Percentiles rank a stretch among this genome's conserved stretches.
Evolutionary conservation across 2,329 filamentous ascomycete genomes (phyloP).

Genomic region (Pestalotiopsis sp.): DNA sequence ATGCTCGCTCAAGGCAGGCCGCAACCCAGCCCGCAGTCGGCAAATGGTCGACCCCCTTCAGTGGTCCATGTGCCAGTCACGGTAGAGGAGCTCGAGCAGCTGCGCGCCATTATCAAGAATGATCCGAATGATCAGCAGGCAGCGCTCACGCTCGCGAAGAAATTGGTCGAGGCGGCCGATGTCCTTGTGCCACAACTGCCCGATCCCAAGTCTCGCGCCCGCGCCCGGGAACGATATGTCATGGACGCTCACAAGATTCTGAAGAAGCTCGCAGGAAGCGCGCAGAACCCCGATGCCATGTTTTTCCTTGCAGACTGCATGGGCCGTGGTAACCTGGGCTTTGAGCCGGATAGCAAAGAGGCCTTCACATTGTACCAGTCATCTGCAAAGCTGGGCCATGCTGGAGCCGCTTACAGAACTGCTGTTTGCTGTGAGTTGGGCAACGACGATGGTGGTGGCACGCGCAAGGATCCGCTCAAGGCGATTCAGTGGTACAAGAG

Average conservation of each 20-base stretch:
- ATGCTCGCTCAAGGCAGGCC: slow-evolving; percentile 38
- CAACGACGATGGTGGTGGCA: slow-evolving; percentile 90
- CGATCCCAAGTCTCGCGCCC: slow-evolving; percentile 73
- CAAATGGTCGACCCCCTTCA: slow-evolving; percentile 32
- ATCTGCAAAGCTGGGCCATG: slow-evolving; percentile 86
- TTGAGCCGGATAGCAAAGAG: slow-evolving; percentile 84
- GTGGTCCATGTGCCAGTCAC: slow-evolving; percentile 65
- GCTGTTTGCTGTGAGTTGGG: slow-evolving; percentile 98
- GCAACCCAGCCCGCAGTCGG: slow-evolving; percentile 35
- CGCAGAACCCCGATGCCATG: slow-evolving; percentile 82
- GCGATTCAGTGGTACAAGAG: slow-evolving; percentile 98
- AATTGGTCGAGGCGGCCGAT: slow-evolving; percentile 81
- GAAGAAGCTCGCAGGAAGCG: slow-evolving; percentile 75
- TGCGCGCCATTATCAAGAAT: slow-evolving; percentile 70
- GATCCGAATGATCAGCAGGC: slow-evolving; percentile 74
- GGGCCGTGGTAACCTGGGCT: slow-evolving; percentile 77
- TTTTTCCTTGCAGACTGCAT: slow-evolving; percentile 92
- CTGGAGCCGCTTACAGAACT: slow-evolving; percentile 87
- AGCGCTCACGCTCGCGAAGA: slow-evolving; percentile 77
- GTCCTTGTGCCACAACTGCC: slow-evolving; percentile 67
- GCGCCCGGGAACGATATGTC: slow-evolving; percentile 81
- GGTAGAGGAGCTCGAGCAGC: slow-evolving; percentile 72
- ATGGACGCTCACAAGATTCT: slow-evolving; percentile 87
- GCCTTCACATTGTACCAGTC: slow-evolving; percentile 93
- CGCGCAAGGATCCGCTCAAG: slow-evolving; percentile 86